Evolutionary conservation across 768 basidiomycete genomes (phyloP).

Genomic region (Rhodotorula kratochvilovae): DNA sequence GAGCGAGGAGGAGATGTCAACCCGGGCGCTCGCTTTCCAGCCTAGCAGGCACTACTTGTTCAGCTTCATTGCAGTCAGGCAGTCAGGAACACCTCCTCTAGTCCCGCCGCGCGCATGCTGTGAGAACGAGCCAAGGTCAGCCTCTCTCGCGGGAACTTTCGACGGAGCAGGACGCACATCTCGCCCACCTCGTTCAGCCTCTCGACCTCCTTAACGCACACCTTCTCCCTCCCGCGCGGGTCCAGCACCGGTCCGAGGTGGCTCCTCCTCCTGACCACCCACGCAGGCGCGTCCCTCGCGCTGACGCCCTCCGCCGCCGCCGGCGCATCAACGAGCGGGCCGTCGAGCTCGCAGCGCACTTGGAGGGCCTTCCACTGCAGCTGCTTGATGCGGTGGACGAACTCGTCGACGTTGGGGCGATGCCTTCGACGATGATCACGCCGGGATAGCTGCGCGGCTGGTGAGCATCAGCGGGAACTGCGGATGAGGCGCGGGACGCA

Average conservation of each 20-base stretch:
- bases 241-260: constrained; percentile 16
- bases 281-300: neutral
- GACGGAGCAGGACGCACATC: constrained; percentile 20
- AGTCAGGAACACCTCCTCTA: constrained; percentile 34
- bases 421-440: constrained; percentile 35
- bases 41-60: neutral
- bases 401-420: constrained; percentile 27
- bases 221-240: neutral
- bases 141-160: neutral
- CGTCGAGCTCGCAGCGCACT: constrained; percentile 35
- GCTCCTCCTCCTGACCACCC: constrained; percentile 7
- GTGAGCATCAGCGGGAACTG: neutral
- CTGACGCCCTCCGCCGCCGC: neutral
- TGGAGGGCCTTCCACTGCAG: constrained; percentile 42
- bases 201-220: constrained; percentile 35
- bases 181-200: constrained; percentile 34
- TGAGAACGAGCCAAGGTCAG: too few species aligned
- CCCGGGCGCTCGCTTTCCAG: too few species aligned
- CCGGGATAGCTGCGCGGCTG: constrained; percentile 34
- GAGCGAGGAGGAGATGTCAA: too few species aligned
- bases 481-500: neutral
- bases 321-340: neutral
- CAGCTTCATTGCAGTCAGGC: constrained; percentile 39
- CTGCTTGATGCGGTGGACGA: constrained; percentile 34
- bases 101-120: constrained; percentile 32